Conservation (phyloP, 345 rosid species). For the Zanthoxylum bungeanum region DNA sequence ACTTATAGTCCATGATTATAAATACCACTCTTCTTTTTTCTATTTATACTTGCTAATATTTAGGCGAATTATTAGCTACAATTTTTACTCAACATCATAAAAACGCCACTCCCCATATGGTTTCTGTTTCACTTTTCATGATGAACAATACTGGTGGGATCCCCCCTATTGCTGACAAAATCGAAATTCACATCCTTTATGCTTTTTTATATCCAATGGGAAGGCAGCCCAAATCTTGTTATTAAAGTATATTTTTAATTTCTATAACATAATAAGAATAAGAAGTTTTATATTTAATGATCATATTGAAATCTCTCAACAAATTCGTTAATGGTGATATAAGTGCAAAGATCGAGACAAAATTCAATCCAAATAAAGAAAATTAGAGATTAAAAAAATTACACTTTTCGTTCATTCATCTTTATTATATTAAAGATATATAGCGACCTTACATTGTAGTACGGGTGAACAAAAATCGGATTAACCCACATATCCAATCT, state of each 20-base stretch:
- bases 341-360: too few species aligned
- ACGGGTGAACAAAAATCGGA: too few species aligned
- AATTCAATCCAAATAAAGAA: too few species aligned
- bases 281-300: too few species aligned
- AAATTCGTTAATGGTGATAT: too few species aligned
- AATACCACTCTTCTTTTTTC: not conserved
- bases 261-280: too few species aligned
- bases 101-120: conserved; percentile 7
- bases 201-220: conserved; percentile 9
- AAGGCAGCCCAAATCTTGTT: not conserved
- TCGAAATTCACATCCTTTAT: conserved; percentile 12
- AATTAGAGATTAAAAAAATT: too few species aligned
- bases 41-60: conserved; percentile 1
- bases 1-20: not conserved
- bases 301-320: too few species aligned
- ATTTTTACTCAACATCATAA: not conserved
- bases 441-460: not conserved
- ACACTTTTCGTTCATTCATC: too few species aligned
- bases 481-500: too few species aligned
- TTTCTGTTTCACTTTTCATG: conserved; percentile 9
- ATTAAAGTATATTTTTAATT: too few species aligned
- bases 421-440: not conserved
- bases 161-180: conserved; percentile 23
- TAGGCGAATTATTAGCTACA: conserved; percentile 19
- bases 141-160: conserved; percentile 22